Conservation (phyloP, 2,329 filamentous ascomycete species). For the Xylariaceae sp. region DNA sequence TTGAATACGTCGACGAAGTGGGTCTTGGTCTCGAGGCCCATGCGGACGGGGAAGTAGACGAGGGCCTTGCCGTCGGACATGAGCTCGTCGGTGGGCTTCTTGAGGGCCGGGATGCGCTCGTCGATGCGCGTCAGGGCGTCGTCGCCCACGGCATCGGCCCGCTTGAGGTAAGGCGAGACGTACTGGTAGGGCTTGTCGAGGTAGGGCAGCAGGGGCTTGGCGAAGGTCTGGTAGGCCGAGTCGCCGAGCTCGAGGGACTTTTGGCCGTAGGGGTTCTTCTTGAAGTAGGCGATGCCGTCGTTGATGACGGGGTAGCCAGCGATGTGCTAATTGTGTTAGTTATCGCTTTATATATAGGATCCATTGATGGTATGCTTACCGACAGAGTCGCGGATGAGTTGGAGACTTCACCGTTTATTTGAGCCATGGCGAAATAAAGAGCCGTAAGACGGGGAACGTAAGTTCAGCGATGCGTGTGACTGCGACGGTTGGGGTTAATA, state of each 20-base stretch:
- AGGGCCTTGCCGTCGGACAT: slow-evolving; percentile 58
- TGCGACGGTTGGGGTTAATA: slow-evolving; percentile 6
- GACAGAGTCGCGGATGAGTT: slow-evolving; percentile 32
- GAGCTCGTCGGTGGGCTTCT: slow-evolving; percentile 68
- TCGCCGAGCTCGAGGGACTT: slow-evolving; percentile 73
- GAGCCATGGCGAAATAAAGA: slow-evolving; percentile 25
- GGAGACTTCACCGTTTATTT: slow-evolving; percentile 33
- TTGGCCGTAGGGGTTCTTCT: slow-evolving; percentile 75
- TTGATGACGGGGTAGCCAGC: slow-evolving; percentile 77
- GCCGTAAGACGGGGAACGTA: slow-evolving; percentile 1
- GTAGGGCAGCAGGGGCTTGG: slow-evolving; percentile 73
- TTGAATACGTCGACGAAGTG: slow-evolving; percentile 55
- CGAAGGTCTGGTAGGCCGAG: slow-evolving; percentile 69
- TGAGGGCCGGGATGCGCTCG: slow-evolving; percentile 64
- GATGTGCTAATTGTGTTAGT: slow-evolving; percentile 60
- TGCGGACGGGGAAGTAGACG: slow-evolving; percentile 57
- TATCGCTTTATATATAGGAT: not conserved
- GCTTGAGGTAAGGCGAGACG: slow-evolving; percentile 77
- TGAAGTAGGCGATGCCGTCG: slow-evolving; percentile 72
- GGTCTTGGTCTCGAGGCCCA: slow-evolving; percentile 56
- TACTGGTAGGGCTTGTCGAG: slow-evolving; percentile 74
- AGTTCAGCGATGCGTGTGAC: not conserved
- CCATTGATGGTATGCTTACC: slow-evolving; percentile 22
- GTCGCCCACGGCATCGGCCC: slow-evolving; percentile 73
- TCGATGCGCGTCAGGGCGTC: slow-evolving; percentile 66